phyloP scores from a whole-genome alignment of 2,329 filamentous ascomycete species.

The Ascochyta lentis region DNA sequence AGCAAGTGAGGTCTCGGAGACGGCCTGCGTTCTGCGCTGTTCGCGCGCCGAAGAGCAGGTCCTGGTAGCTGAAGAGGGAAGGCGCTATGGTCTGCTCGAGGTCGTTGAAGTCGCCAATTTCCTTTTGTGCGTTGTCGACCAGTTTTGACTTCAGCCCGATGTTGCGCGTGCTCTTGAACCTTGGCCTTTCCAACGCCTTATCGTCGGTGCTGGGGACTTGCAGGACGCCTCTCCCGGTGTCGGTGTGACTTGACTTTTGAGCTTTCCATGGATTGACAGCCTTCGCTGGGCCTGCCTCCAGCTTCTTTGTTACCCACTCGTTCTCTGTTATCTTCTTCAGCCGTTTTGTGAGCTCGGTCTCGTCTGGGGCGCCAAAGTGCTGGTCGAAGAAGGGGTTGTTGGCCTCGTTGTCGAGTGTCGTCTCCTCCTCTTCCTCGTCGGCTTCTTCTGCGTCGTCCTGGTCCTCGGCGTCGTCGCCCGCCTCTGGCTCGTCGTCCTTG shows the following conservation, averaged over 20 bases:
- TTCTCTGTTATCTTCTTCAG: slow-evolving; percentile 56
- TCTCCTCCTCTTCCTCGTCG: slow-evolving; percentile 27
- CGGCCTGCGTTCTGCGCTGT: slow-evolving; percentile 71
- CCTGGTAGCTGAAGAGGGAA: slow-evolving; percentile 80
- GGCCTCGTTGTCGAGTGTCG: slow-evolving; percentile 54
- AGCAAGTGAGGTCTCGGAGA: slow-evolving; percentile 74
- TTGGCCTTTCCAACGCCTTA: slow-evolving; percentile 25
- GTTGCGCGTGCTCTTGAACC: slow-evolving; percentile 34
- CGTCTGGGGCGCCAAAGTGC: slow-evolving; percentile 76
- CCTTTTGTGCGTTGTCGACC: slow-evolving; percentile 36
- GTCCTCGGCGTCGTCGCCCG: slow-evolving; percentile 15
- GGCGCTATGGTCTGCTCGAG: slow-evolving; percentile 72
- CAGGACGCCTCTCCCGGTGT: slow-evolving; percentile 38
- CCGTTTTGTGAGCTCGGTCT: slow-evolving; percentile 62
- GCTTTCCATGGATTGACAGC: slow-evolving; percentile 57
- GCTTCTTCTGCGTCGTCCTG: slow-evolving; percentile 24
- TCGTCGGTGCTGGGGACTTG: slow-evolving; percentile 34
- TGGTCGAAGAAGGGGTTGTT: slow-evolving; percentile 70
- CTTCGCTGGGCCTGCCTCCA: slow-evolving; percentile 17
- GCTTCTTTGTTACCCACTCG: slow-evolving; percentile 57
- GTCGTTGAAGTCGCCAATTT: slow-evolving; percentile 60
- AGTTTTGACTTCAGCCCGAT: slow-evolving; percentile 45
- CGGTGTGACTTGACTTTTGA: slow-evolving; percentile 39
- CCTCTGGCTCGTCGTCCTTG: slow-evolving; percentile 17
- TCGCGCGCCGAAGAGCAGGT: slow-evolving; percentile 78